Base-by-base conservation (phyloP, 2,329 filamentous ascomycete genomes). In the Fusarium sp. region DNA sequence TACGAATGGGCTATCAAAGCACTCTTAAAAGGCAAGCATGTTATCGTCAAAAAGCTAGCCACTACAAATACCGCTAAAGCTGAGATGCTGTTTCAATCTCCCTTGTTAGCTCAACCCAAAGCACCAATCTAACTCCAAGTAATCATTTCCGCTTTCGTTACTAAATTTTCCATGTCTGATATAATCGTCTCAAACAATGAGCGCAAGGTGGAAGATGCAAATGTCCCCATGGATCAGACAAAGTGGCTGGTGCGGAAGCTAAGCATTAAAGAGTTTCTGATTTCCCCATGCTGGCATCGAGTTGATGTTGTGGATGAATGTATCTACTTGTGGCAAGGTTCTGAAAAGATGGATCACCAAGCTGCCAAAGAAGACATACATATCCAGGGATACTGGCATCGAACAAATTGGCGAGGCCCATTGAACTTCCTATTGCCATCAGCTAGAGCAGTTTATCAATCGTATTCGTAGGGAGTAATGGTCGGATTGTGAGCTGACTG, bases 121-220 rank as follows among this genome's bases (percentile, higher is more conserved):
- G 19, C 49, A 3, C 40, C 55, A 1, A 19, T 45, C 3, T 20
- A 45, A 8, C 32, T 57, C 4, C 39, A 55, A 25, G 48, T 22
- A 30, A 39, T 57, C 55, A 57, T 10, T 55, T 56, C 4, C 32
- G 32, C 25, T 58, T 52, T 35, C 1, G 17, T 56, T 2, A 52
- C 46, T 3, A 22, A 33, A 2, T 27, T 56, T 17, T 25, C 46
- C 4, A 52, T 20, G 2, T 56, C 41, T 11, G 39, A 33, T 10
- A 11, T 52, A 17, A 11, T 14, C 0, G 25, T 56, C 3, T n/a
- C 1, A 3, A 35, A 56, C 15, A 15, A 3, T 1, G 25, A 33
- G 3, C 1, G 4, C 3, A 33, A 20, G 3, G 0, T 20, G 3
- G 20, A 33, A 2, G 53, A 56, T 2, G 1, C 4, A 1, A 27